A percentile compares a stretch with the other conserved stretches of the same genome.
Conservation (phyloP, 2,329 filamentous ascomycete species). For the Stromatinia cepivora region DNA sequence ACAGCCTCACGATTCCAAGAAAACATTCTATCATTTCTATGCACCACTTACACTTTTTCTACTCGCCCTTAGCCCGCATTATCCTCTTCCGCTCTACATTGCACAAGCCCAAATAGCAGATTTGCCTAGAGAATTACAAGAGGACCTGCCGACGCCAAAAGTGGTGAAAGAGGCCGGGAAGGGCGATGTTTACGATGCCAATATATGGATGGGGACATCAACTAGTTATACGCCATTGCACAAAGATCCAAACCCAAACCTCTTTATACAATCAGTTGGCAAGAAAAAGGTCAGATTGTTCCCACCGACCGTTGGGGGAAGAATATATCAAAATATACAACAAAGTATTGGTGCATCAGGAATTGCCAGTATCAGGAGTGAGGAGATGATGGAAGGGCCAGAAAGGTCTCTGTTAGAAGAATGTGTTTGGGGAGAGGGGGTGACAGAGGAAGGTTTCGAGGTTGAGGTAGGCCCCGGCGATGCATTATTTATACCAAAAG, state of each 20-base stretch:
- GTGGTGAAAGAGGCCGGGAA: conserved; percentile 64
- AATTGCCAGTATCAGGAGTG: conserved; percentile 58
- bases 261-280: conserved; percentile 81
- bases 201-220: conserved; percentile 83
- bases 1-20: background rate
- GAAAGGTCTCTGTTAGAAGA: conserved; percentile 67
- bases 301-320: conserved; percentile 60
- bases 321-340: conserved; percentile 60
- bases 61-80: conserved; percentile 19
- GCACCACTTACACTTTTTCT: conserved; percentile 43
- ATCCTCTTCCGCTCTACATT: conserved; percentile 63
- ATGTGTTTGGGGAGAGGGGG: conserved; percentile 62
- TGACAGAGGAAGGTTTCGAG: conserved; percentile 29
- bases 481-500: conserved; percentile 74
- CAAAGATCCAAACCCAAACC: conserved; percentile 88
- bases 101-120: conserved; percentile 75
- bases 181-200: conserved; percentile 84
- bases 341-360: conserved; percentile 41
- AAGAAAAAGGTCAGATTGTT: conserved; percentile 73
- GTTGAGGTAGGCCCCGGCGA: conserved; percentile 64
- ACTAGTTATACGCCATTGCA: conserved; percentile 91
- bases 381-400: conserved; percentile 87
- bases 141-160: conserved; percentile 67
- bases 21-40: conserved; percentile 49
- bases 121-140: conserved; percentile 61